phyloP scores from a whole-genome alignment of 2,329 filamentous ascomycete genomes.

The Drechslera avenae region DNA sequence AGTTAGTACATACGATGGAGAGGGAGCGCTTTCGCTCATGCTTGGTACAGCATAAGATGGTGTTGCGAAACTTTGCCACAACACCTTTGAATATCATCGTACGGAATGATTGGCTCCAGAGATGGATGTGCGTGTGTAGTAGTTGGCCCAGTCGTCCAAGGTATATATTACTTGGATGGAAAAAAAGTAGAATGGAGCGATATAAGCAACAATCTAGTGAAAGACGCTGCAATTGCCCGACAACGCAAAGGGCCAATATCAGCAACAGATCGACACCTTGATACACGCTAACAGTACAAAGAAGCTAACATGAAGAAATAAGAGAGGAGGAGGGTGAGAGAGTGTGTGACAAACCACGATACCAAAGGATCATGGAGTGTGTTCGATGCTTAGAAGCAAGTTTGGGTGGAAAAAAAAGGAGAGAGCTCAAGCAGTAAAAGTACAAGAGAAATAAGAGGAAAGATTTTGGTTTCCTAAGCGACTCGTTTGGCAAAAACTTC shows the following conservation, averaged over 20 bases:
- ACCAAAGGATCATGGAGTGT: neutral
- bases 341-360: neutral
- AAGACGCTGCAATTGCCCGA: constrained; percentile 1
- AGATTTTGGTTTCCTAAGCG: constrained; percentile 29
- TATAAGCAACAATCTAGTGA: neutral
- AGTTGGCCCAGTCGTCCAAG: neutral
- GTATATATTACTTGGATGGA: neutral
- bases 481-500: constrained; percentile 22
- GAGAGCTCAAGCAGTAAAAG: neutral
- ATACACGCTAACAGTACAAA: constrained; percentile 4
- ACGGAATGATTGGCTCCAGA: neutral
- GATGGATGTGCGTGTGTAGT: neutral
- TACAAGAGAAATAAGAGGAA: constrained; percentile 13
- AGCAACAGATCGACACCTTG: too few relatives aligned
- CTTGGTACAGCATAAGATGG: constrained; percentile 36
- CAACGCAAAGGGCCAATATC: neutral
- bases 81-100: constrained; percentile 33
- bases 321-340: neutral
- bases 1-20: neutral
- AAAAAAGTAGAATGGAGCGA: neutral
- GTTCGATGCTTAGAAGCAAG: neutral
- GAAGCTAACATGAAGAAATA: neutral
- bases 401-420: neutral
- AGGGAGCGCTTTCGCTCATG: constrained; percentile 19
- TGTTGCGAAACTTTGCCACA: constrained; percentile 25